Base-by-base conservation (phyloP, 768 basidiomycete species). In the Calocera viscosa region DNA sequence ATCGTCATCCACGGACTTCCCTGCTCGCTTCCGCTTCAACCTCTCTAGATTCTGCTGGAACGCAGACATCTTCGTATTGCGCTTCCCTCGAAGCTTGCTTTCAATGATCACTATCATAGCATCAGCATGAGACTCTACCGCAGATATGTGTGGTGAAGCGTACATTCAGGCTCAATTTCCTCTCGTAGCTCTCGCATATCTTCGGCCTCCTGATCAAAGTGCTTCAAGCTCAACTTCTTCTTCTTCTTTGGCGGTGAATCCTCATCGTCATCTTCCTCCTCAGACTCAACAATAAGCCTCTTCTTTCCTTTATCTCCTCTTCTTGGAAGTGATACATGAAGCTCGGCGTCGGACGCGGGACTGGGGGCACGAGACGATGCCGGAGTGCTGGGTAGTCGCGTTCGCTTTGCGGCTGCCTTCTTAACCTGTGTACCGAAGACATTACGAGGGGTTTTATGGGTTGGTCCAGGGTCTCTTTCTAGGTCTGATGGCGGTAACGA, bases 11-110 rank as follows among this genome's bases (percentile, higher is more conserved):
- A 65, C 69, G 19, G 65, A 71, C 19, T 74, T 72, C 14, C 65
- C 68, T 5, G 72, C 67, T 30, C 65, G 49, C 41, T 65, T 33
- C 38, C 89, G 79, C 76, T 83, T 88, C 64, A 90, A 71, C 68
- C 80, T 85, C 68, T 88, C 85, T 16, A 91, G 74, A 68, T 82
- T 86, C 72, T 79, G 81, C 69, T 85, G 86, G 73, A 83, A 91
- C 3, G 75, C 68, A 16, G 85, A 81, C 73, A 81, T 79, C 75
- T 83, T 89, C 67, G 79, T 77, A 33, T 88, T 82, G 30, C 76
- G 53, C 19, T 26, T 60, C 19, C 22, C 73, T 38, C 90, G 85
- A 33, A 91, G 74, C 49, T 90, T 85, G 7, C 76, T 77, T 28
- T 85, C 79, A 41, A 92, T 76, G 32, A 91, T 87, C 65, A 78